Evolutionary conservation across 306 rosid species (phyloP).

Genomic region (Quillaja saponaria): DNA sequence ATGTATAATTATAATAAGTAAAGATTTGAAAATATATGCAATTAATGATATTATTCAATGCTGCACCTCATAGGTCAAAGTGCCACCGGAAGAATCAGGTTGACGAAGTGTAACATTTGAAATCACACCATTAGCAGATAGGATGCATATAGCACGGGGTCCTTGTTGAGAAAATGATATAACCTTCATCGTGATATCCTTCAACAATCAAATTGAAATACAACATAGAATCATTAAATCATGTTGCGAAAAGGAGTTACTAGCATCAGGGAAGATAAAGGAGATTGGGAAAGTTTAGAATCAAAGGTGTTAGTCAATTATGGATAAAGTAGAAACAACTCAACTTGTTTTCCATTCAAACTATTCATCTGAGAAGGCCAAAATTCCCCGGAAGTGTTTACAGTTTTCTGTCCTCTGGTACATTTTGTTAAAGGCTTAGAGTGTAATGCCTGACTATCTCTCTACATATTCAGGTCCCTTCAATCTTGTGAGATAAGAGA

Average conservation of each 20-base stretch:
- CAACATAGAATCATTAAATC: constrained; percentile 28
- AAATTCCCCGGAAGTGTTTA: not conserved
- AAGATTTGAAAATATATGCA: not conserved
- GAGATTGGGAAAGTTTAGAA: not conserved
- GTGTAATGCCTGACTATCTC: too few species aligned
- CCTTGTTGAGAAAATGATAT: constrained; percentile 75
- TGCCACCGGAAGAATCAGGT: constrained; percentile 77
- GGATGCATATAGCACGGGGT: constrained; percentile 78
- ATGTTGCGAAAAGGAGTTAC: not conserved
- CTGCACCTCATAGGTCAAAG: constrained; percentile 71
- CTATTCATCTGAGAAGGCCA: not conserved
- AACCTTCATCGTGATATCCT: constrained; percentile 79
- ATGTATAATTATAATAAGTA: not conserved
- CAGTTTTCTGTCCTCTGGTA: too few species aligned
- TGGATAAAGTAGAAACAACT: too few species aligned
- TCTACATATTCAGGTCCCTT: too few species aligned
- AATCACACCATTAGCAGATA: constrained; percentile 75
- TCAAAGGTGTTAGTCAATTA: too few species aligned
- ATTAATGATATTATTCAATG: constrained; percentile 21
- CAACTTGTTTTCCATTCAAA: not conserved
- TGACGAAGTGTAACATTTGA: constrained; percentile 76
- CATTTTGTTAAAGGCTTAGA: too few species aligned
- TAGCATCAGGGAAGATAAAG: not conserved
- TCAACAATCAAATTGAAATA: constrained; percentile 29
- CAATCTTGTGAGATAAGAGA: too few species aligned